A percentile compares a stretch with the other conserved stretches of the same genome.
Conservation (phyloP, 2,329 filamentous ascomycete species). For the Apiospora saccharicola region DNA sequence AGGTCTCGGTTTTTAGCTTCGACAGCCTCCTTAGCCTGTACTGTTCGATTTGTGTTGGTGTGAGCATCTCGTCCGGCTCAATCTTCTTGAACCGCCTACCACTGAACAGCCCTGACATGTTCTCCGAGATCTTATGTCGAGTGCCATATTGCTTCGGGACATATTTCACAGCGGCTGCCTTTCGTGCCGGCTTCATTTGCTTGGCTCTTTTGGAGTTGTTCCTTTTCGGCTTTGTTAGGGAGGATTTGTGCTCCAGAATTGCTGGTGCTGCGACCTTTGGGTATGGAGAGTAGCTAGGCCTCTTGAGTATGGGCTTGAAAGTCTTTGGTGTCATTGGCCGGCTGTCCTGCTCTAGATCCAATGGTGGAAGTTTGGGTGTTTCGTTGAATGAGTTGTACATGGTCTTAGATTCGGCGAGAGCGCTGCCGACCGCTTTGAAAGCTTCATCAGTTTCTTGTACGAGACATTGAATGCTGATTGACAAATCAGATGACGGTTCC, state of each 20-base stretch:
- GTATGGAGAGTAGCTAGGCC: conserved; percentile 34
- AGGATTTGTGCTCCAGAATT: conserved; percentile 39
- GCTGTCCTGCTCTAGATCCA: conserved; percentile 25
- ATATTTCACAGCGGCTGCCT: conserved; percentile 36
- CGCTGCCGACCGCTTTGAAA: conserved; percentile 54
- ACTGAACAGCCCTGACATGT: conserved; percentile 64
- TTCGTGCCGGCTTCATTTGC: conserved; percentile 39
- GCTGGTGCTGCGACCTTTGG: conserved; percentile 32
- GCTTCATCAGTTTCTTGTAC: conserved; percentile 59
- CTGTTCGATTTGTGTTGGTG: conserved; percentile 58
- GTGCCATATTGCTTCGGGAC: conserved; percentile 42
- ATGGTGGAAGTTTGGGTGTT: conserved; percentile 39
- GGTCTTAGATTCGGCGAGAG: conserved; percentile 48
- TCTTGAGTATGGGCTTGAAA: conserved; percentile 22
- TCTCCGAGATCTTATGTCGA: conserved; percentile 63
- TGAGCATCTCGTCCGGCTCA: conserved; percentile 67
- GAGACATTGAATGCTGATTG: conserved; percentile 52
- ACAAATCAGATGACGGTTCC: conserved; percentile 40
- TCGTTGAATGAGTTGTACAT: conserved; percentile 38
- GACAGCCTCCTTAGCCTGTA: conserved; percentile 50
- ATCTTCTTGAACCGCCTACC: conserved; percentile 61
- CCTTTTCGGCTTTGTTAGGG: conserved; percentile 47
- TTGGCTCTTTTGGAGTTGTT: conserved; percentile 50
- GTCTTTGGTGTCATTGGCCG: background rate
- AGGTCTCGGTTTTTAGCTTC: conserved; percentile 38